These are phyloP conservation scores for Cyclocybe aegerita DNA, from an alignment of 768 basidiomycete species.

Conservation along the genomic window DNA sequence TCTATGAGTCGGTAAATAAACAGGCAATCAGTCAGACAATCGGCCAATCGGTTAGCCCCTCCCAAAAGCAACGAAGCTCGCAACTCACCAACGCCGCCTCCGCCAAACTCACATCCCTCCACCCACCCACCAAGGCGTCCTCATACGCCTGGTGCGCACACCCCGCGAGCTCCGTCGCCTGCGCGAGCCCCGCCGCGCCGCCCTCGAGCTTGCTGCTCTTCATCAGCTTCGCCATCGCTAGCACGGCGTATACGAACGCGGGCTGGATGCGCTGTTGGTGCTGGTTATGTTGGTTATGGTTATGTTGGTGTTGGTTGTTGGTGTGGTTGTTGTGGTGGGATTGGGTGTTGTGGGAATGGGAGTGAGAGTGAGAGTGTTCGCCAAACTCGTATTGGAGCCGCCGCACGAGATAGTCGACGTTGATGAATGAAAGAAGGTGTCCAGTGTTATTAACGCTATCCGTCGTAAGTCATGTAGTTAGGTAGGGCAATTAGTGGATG, in stretches of 20 bases:
- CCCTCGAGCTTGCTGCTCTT: conserved; percentile 68
- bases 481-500: neutral
- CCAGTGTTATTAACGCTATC: conserved; percentile 61
- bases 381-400: conserved; percentile 31
- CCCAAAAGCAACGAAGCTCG: no score
- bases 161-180: conserved; percentile 57
- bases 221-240: conserved; percentile 73
- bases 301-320: no score
- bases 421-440: conserved; percentile 70
- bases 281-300: conserved; percentile 33
- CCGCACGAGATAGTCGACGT: conserved; percentile 52
- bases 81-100: conserved; percentile 55
- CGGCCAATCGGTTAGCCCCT: no score
- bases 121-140: conserved; percentile 45
- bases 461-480: neutral
- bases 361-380: no score
- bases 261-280: conserved; percentile 63
- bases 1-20: no score
- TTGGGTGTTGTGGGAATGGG: no score
- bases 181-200: conserved; percentile 49
- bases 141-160: conserved; percentile 57
- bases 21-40: no score
- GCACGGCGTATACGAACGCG: conserved; percentile 62
- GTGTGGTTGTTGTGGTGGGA: no score
- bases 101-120: conserved; percentile 64